Conservation (phyloP, 2,329 filamentous ascomycete genomes). For the Mycogone perniciosa region DNA sequence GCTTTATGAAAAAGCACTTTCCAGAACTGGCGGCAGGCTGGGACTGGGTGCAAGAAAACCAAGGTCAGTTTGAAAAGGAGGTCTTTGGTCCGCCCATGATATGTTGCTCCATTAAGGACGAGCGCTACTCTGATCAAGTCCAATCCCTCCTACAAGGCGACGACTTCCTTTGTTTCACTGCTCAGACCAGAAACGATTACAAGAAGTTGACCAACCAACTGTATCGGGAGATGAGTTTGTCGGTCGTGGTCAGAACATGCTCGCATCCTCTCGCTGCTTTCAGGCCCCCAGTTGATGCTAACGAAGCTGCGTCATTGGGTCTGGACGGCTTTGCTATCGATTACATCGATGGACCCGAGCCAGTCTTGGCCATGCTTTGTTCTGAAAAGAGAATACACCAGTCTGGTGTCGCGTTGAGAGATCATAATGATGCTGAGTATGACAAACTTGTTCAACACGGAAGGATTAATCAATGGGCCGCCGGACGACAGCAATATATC, state of each 20-base stretch:
- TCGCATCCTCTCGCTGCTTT: slow-evolving; percentile 49
- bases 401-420: slow-evolving; percentile 56
- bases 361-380: slow-evolving; percentile 85
- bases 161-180: slow-evolving; percentile 64
- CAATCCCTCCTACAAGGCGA: slow-evolving; percentile 45
- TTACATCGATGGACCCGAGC: slow-evolving; percentile 70
- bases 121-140: slow-evolving; percentile 53
- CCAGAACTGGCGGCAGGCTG: slow-evolving; percentile 64
- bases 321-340: slow-evolving; percentile 78
- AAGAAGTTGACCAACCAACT: slow-evolving; percentile 62
- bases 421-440: slow-evolving; percentile 62
- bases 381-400: slow-evolving; percentile 61
- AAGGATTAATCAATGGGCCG: slow-evolving; percentile 63
- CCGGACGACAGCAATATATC: slow-evolving; percentile 56
- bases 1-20: slow-evolving; percentile 54
- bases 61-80: slow-evolving; percentile 61
- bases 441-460: slow-evolving; percentile 53
- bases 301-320: slow-evolving; percentile 53
- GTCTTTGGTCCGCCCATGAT: slow-evolving; percentile 78
- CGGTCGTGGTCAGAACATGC: slow-evolving; percentile 65
- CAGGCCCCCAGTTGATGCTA: slow-evolving; percentile 44
- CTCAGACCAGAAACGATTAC: slow-evolving; percentile 70
- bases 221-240: slow-evolving; percentile 56
- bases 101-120: slow-evolving; percentile 71
- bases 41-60: slow-evolving; percentile 74